These are phyloP conservation scores for Powellomyces hirtus DNA, from an alignment of 192 early-diverging fungal species.

Conservation along the genomic window DNA sequence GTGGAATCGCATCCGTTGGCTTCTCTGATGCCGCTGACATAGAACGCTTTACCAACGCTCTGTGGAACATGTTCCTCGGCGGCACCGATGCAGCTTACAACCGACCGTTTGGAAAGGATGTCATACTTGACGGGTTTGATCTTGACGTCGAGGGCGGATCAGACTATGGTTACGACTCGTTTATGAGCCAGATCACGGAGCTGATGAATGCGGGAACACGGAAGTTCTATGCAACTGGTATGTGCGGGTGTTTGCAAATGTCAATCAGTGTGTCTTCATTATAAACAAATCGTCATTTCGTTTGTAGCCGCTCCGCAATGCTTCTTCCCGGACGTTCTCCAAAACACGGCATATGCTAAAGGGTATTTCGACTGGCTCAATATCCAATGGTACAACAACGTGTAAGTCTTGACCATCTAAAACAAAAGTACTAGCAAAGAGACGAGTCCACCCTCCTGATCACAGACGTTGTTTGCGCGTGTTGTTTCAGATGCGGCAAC, in stretches of 20 bases:
- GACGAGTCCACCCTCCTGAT: no score
- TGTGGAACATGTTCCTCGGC: slow-evolving; percentile 37
- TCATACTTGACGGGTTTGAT: slow-evolving; percentile 33
- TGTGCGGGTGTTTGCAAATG: no score
- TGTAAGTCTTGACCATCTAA: no score
- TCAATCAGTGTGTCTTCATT: no score
- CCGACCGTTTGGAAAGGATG: slow-evolving; percentile 27
- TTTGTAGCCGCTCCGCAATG: slow-evolving; percentile 16
- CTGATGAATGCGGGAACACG: slow-evolving; percentile 3
- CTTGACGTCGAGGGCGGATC: slow-evolving; percentile 31
- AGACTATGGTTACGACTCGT: slow-evolving; percentile 20
- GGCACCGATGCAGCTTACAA: slow-evolving; percentile 14
- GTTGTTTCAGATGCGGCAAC: slow-evolving; percentile 19
- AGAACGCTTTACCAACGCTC: slow-evolving; percentile 16
- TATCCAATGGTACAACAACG: slow-evolving; percentile 29
- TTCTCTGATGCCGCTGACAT: slow-evolving; percentile 29
- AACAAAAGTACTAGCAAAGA: no score
- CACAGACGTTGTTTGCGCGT: no score
- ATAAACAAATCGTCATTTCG: no score
- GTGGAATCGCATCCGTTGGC: slow-evolving; percentile 30
- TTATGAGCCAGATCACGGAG: slow-evolving; percentile 1
- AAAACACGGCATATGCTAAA: slow-evolving; percentile 21
- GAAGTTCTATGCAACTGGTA: slow-evolving; percentile 18
- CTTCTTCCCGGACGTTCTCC: slow-evolving; percentile 23
- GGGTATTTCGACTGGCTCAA: slow-evolving; percentile 29